These are phyloP conservation scores for Dittrichia graveolens DNA, from an alignment of 129 eudicot species.

Conservation along the genomic window DNA sequence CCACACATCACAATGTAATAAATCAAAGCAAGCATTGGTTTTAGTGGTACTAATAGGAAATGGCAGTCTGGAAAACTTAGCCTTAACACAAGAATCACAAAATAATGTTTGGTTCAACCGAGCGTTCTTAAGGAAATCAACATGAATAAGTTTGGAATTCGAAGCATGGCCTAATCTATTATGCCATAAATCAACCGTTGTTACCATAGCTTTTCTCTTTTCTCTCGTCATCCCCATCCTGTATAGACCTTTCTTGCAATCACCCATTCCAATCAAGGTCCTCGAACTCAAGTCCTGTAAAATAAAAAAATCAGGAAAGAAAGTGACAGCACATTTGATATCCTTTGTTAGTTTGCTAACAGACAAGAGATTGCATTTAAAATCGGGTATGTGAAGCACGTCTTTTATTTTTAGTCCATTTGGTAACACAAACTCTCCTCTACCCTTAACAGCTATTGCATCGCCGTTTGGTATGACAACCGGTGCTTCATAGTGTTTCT, in stretches of 20 bases:
- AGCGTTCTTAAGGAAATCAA: neutral
- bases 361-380: neutral
- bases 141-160: neutral
- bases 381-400: neutral
- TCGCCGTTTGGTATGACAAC: neutral
- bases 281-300: neutral
- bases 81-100: neutral
- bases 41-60: neutral
- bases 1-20: neutral
- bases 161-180: neutral
- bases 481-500: neutral
- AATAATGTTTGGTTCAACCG: neutral
- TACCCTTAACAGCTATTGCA: neutral
- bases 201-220: neutral
- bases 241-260: neutral
- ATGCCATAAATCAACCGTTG: neutral
- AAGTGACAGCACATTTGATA: too few relatives aligned
- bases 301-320: neutral
- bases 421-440: neutral
- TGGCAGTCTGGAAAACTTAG: neutral
- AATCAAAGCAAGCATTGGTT: neutral
- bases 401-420: neutral
- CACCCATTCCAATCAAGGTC: constrained; percentile 1
- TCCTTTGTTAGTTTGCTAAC: neutral
- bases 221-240: neutral